These are phyloP conservation scores for Clavispora carvajalis DNA, from an alignment of 805 yeast genomes.

Conservation along the genomic window DNA sequence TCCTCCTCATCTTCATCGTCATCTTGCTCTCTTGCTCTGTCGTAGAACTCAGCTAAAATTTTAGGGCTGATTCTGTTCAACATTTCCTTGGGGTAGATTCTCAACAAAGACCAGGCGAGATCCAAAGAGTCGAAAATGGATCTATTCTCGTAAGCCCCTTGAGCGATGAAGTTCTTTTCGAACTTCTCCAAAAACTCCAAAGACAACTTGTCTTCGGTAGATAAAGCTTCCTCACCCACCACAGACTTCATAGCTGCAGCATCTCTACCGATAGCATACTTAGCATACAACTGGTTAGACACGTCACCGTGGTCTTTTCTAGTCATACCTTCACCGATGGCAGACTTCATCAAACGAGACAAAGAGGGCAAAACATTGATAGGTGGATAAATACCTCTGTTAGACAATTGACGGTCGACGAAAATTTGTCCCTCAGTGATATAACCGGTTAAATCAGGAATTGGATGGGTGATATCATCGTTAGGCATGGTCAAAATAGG, in stretches of 20 bases:
- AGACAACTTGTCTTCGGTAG: constrained; percentile 95
- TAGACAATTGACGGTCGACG: constrained; percentile 91
- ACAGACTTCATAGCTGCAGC: constrained; percentile 99
- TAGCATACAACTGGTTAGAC: constrained; percentile 97
- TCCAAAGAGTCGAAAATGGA: constrained; percentile 91
- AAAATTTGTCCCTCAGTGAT: constrained; percentile 99
- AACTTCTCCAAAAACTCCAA: constrained; percentile 97
- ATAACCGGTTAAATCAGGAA: constrained; percentile 99
- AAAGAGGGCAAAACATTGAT: constrained; percentile 96
- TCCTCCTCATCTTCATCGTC: constrained; percentile 46
- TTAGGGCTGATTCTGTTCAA: constrained; percentile 98
- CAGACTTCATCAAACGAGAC: constrained; percentile 97
- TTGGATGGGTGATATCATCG: constrained; percentile 99
- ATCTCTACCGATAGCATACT: constrained; percentile 99
- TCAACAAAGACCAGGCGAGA: constrained; percentile 95
- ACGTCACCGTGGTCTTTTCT: constrained; percentile 99
- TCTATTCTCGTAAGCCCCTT: constrained; percentile 97
- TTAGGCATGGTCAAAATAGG: constrained; percentile 99
- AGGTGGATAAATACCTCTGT: constrained; percentile 98
- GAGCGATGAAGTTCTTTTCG: constrained; percentile 90
- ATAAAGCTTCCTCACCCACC: constrained; percentile 98
- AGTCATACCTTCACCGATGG: constrained; percentile 99
- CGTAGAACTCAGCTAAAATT: constrained; percentile 92
- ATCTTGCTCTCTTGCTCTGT: constrained; percentile 70
- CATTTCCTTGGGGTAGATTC: constrained; percentile 99